Evolutionary conservation across 2,329 filamentous ascomycete species (phyloP).

Genomic region (Decorospora gaudefroyi): DNA sequence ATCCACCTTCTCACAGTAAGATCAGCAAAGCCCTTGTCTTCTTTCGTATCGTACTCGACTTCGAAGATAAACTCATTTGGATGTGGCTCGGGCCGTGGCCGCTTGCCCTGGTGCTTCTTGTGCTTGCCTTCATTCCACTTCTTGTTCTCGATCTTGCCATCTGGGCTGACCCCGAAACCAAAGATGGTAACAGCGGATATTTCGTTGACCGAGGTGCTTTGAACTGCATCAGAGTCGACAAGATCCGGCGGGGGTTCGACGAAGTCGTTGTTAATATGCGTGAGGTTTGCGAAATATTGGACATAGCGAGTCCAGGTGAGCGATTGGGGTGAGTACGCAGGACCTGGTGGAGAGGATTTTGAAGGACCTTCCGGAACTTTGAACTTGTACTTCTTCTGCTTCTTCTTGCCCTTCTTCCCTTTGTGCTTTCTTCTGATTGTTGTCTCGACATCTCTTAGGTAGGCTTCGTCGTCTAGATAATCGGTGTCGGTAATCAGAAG

Average conservation of each 20-base stretch:
- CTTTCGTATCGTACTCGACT: slow-evolving; percentile 83
- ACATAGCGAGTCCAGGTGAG: slow-evolving; percentile 79
- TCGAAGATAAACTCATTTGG: slow-evolving; percentile 72
- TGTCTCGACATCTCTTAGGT: slow-evolving; percentile 50
- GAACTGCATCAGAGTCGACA: not conserved
- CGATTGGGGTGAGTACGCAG: slow-evolving; percentile 85
- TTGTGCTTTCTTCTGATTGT: slow-evolving; percentile 55
- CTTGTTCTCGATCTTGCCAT: slow-evolving; percentile 32
- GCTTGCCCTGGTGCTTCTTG: slow-evolving; percentile 59
- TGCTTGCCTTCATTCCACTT: slow-evolving; percentile 69
- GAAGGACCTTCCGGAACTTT: slow-evolving; percentile 70
- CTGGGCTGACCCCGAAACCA: slow-evolving; percentile 34
- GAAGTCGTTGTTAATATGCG: slow-evolving; percentile 77
- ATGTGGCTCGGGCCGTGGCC: slow-evolving; percentile 57
- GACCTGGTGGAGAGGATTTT: slow-evolving; percentile 74
- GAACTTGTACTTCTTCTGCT: slow-evolving; percentile 53
- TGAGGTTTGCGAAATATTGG: slow-evolving; percentile 96
- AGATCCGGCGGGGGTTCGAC: slow-evolving; percentile 19
- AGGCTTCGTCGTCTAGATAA: slow-evolving; percentile 34
- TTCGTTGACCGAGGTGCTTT: slow-evolving; percentile 12
- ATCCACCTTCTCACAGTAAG: slow-evolving; percentile 83
- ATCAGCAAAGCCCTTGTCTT: slow-evolving; percentile 77
- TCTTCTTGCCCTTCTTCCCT: slow-evolving; percentile 53
- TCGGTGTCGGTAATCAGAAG: slow-evolving; percentile 11
- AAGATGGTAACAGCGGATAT: slow-evolving; percentile 27